Percentiles rank a stretch among this genome's conserved stretches.
Conservation (phyloP, 345 rosid genomes). For the Passiflora organensis region DNA sequence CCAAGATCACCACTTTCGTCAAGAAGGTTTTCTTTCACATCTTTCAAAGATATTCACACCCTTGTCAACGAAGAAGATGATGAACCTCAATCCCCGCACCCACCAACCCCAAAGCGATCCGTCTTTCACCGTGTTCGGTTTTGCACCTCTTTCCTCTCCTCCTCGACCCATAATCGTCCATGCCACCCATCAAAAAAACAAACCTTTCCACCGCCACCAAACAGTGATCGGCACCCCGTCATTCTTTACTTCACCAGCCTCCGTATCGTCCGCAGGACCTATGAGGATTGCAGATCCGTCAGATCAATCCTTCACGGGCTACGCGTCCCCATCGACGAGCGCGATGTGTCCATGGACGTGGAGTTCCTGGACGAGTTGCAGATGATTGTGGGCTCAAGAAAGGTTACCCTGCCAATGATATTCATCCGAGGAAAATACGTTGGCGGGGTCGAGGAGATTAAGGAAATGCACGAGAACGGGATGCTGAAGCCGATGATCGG, state of each 20-base stretch:
- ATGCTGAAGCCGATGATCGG: conserved; percentile 39
- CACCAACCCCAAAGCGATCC: conserved; percentile 20
- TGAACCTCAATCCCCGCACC: conserved; percentile 2
- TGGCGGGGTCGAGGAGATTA: conserved; percentile 48
- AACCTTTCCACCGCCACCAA: not conserved
- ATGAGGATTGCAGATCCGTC: conserved; percentile 25
- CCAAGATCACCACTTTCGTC: not conserved
- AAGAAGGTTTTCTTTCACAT: conserved; percentile 35
- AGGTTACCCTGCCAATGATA: conserved; percentile 35
- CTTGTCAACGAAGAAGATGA: conserved; percentile 41
- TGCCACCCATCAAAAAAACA: conserved; percentile 13
- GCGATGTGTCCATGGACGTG: conserved; percentile 24
- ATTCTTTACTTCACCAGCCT: conserved; percentile 24
- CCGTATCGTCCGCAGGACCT: conserved; percentile 23
- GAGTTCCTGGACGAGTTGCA: conserved; percentile 19
- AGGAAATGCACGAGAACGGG: conserved; percentile 34
- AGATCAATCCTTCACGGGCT: conserved; percentile 22
- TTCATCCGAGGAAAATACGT: conserved; percentile 46
- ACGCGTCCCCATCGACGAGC: conserved; percentile 22
- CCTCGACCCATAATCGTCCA: conserved; percentile 26
- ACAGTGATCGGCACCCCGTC: conserved; percentile 4
- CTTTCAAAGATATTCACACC: conserved; percentile 65
- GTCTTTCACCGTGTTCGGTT: conserved; percentile 58
- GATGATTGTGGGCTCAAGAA: conserved; percentile 12
- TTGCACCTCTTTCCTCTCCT: conserved; percentile 42